Conservation (phyloP, 352 stramenopile species). For the Phytophthora ohioensis region DNA sequence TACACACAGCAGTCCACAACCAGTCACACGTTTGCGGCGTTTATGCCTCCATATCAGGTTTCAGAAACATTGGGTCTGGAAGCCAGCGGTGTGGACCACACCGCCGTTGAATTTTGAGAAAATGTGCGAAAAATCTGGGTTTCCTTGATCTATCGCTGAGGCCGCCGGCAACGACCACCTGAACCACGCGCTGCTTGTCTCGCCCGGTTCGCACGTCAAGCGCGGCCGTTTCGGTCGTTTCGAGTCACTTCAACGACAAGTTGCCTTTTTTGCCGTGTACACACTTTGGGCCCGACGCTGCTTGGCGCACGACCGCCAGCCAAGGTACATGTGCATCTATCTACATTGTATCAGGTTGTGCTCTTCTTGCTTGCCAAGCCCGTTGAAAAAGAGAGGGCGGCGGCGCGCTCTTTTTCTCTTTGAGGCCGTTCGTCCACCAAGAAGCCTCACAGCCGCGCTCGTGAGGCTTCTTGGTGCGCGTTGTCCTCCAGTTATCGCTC, state of each 20-base stretch:
- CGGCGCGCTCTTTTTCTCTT: background rate
- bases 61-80: conserved; percentile 8
- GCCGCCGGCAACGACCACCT: conserved; percentile 12
- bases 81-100: background rate
- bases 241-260: conserved; percentile 9
- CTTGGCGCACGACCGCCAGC: background rate
- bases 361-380: no score
- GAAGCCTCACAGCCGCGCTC: conserved; percentile 14
- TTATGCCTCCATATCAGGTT: background rate
- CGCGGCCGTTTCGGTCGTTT: conserved; percentile 3
- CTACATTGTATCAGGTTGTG: no score
- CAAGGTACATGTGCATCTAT: no score
- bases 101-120: conserved; percentile 6
- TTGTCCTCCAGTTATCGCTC: conserved; percentile 13
- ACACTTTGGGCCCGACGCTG: conserved; percentile 24
- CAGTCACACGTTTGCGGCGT: no score
- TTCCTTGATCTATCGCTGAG: conserved; percentile 6
- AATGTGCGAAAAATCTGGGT: conserved; percentile 32
- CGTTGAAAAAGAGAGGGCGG: no score
- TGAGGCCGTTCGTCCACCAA: conserved; percentile 26
- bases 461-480: conserved; percentile 36
- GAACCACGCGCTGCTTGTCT: conserved; percentile 5
- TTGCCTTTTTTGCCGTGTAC: conserved; percentile 13
- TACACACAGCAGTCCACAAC: no score
- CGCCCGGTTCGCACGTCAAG: background rate